Evolutionary conservation across 2,329 filamentous ascomycete genomes (phyloP).

Genomic region (Xylaria sp.): DNA sequence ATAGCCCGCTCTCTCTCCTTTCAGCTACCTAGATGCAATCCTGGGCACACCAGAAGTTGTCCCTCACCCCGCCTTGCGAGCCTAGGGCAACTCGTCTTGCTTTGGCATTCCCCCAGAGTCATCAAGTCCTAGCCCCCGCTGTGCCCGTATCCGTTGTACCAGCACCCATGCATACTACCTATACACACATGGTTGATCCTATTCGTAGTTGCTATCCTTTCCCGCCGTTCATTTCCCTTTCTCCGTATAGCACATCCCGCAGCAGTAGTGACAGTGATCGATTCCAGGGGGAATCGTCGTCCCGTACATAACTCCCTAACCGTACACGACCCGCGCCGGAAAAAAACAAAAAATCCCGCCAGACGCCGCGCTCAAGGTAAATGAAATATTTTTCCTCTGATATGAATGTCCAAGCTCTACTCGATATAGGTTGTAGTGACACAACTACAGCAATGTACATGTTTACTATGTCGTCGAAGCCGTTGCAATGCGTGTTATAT

Average conservation of each 20-base stretch:
- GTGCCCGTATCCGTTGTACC: conserved; percentile 9
- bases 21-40: background rate
- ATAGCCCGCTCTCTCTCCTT: background rate
- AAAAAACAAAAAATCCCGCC: conserved; percentile 20
- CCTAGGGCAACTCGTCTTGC: background rate
- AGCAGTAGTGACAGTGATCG: conserved; percentile 14
- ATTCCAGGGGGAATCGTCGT: conserved; percentile 3
- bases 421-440: conserved; percentile 10
- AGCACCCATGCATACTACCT: conserved; percentile 15
- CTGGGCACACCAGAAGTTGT: background rate
- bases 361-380: conserved; percentile 35
- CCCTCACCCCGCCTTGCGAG: background rate
- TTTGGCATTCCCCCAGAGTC: background rate
- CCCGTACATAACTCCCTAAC: conserved; percentile 19
- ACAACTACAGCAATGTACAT: conserved; percentile 28
- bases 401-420: conserved; percentile 21
- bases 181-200: conserved; percentile 3
- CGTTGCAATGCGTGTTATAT: conserved; percentile 37
- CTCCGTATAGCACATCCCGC: conserved; percentile 8
- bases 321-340: conserved; percentile 10
- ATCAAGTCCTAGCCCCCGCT: background rate
- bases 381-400: conserved; percentile 21
- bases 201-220: background rate
- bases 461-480: conserved; percentile 21
- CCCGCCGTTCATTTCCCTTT: background rate